Evolutionary conservation across 2,329 filamentous ascomycete genomes (phyloP).

Genomic region (Penicillium freii): DNA sequence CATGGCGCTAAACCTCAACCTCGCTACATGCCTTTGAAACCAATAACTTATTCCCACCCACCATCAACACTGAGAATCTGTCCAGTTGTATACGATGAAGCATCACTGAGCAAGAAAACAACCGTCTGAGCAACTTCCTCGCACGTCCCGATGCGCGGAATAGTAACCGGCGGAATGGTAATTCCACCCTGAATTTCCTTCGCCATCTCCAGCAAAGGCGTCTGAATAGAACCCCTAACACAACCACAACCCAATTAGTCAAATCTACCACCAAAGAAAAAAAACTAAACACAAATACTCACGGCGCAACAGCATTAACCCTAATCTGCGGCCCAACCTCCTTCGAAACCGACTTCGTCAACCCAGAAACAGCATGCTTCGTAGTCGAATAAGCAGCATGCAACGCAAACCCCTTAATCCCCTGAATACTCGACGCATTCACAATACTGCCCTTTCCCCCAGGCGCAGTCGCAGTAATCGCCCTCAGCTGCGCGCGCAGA

Average conservation of each 20-base stretch:
- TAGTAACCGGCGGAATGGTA: constrained; percentile 17
- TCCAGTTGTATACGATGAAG: constrained; percentile 49
- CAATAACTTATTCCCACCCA: constrained; percentile 37
- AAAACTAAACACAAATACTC: constrained; percentile 20
- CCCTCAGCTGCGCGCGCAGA: constrained; percentile 49
- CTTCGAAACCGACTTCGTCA: constrained; percentile 41
- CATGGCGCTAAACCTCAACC: not conserved
- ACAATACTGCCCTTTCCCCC: constrained; percentile 54
- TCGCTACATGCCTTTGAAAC: not conserved
- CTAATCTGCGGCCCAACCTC: constrained; percentile 39
- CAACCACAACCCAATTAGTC: constrained; percentile 1
- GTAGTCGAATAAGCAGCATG: constrained; percentile 35
- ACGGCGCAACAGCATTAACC: constrained; percentile 47
- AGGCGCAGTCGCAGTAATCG: constrained; percentile 32
- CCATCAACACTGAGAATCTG: constrained; percentile 49
- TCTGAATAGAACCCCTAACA: constrained; percentile 34
- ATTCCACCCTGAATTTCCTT: constrained; percentile 24
- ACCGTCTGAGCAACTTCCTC: constrained; percentile 46
- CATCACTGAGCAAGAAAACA: constrained; percentile 49
- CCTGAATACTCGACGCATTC: constrained; percentile 49
- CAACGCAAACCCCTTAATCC: constrained; percentile 36
- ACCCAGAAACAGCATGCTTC: constrained; percentile 35
- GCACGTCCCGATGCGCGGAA: constrained; percentile 32
- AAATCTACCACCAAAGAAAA: not conserved
- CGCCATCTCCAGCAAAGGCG: constrained; percentile 32